Evolutionary conservation across 176 grass and related monocot species (phyloP), one percentile per base, ranked within the genome.

Genomic region (Cymbopogon citratus): DNA sequence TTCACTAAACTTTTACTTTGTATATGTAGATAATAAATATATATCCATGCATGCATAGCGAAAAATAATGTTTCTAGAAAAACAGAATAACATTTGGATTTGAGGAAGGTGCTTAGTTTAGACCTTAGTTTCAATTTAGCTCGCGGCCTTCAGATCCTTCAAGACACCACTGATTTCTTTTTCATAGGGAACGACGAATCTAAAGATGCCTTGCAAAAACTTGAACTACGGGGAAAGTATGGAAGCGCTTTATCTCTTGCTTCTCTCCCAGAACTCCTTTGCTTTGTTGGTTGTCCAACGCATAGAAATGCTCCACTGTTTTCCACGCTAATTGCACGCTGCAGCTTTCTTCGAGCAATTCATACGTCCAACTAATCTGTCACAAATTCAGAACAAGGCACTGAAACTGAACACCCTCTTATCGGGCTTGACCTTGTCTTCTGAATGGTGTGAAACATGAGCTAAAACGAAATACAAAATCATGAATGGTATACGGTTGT

Each of bases 201-300:
- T 44, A 7, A 84, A 77, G 23, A 68, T 84, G 46, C 23, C 25
- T 65, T 45, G 35, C 35, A 73, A 23, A 63, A 85, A 71, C 83
- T 85, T 60, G 61, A 85, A 38, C 56, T 0, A n/a, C 24, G 29
- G 25, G 74, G 13, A 70, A 78, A 57, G 67, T 40, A 80, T 33
- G 41, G 16, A 74, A 66, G 9, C 7, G 7, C 41, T 85, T 63
- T 54, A 21, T 70, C 76, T 33, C 35, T 64, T 52, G 56, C 84
- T 73, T 86, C 11, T 56, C 54, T 80, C 23, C 63, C 5, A 71
- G 8, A 51, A 21, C 16, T 66, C 3, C 69, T 19, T 86, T 74
- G 44, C 59, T 86, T 64, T 54, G 9, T 44, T 73, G n/a, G 16
- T 52, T 84, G 36, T 69, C 71, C 71, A 83, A 75, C 75, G 41